Evolutionary conservation across 805 yeast species (phyloP).

Genomic region (Barnettozyma vustinii): DNA sequence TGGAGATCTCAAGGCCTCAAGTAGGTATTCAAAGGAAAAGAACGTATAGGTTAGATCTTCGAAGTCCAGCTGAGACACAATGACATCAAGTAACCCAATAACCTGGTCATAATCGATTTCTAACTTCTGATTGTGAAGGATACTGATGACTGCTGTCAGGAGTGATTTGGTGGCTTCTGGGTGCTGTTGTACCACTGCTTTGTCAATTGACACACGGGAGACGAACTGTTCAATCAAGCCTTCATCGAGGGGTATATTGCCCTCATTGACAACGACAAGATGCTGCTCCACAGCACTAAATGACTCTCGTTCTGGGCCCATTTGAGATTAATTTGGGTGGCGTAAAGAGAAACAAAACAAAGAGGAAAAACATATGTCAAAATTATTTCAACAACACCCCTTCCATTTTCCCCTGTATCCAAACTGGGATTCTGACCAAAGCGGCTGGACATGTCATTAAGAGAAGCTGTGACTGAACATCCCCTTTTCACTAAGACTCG

Average conservation of each 20-base stretch:
- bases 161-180: constrained; percentile 6
- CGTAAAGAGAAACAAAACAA: neutral
- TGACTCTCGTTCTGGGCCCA: constrained; percentile 1
- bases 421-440: neutral
- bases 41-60: constrained; percentile 14
- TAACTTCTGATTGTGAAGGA: constrained; percentile 8
- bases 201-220: constrained; percentile 7
- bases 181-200: constrained; percentile 3
- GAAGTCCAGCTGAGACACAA: constrained; percentile 13
- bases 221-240: neutral
- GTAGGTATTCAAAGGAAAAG: constrained; percentile 14
- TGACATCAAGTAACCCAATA: constrained; percentile 13
- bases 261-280: neutral
- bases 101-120: constrained; percentile 12
- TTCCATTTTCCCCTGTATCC: no score
- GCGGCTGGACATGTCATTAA: constrained; percentile 6
- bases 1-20: constrained; percentile 18
- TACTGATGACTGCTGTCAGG: neutral
- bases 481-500: constrained; percentile 30
- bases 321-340: neutral
- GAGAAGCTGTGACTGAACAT: constrained; percentile 19
- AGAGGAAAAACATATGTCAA: neutral
- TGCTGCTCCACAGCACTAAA: constrained; percentile 3
- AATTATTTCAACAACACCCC: neutral
- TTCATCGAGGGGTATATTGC: neutral